A percentile compares a stretch with the other conserved stretches of the same genome.
Conservation (phyloP, 495 filamentous ascomycete genomes). For the Extremus antarcticus region DNA sequence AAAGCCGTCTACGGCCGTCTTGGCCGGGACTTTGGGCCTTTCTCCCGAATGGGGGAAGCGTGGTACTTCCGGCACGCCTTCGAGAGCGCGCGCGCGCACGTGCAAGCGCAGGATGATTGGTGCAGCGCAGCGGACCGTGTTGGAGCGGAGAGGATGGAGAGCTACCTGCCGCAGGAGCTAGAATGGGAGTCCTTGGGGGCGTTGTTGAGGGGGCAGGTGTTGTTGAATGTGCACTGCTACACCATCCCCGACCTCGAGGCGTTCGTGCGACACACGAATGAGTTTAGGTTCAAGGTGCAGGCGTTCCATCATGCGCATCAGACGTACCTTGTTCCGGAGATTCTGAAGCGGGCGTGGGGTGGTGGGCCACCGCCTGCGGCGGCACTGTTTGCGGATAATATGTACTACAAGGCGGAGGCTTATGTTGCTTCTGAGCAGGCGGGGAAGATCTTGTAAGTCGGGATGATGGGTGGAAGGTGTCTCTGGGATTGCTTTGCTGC, state of each 20-base stretch:
- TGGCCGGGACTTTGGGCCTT: constrained; percentile 22
- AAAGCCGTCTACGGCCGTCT: constrained; percentile 38
- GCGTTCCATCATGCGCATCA: constrained; percentile 58
- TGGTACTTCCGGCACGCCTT: constrained; percentile 55
- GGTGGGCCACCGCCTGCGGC: constrained; percentile 17
- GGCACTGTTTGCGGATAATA: constrained; percentile 46
- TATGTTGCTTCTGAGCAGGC: constrained; percentile 49
- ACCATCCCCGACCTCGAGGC: constrained; percentile 53
- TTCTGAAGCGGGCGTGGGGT: constrained; percentile 34
- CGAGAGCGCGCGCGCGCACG: constrained; percentile 42
- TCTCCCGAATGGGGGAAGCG: constrained; percentile 43
- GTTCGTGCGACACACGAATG: constrained; percentile 51
- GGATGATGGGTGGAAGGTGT: too few relatives aligned
- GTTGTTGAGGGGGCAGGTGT: constrained; percentile 48
- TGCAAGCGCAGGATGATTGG: constrained; percentile 48
- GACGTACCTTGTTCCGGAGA: constrained; percentile 49
- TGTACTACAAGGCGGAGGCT: constrained; percentile 54
- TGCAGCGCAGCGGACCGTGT: constrained; percentile 38
- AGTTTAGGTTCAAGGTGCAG: constrained; percentile 50
- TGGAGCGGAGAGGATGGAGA: constrained; percentile 23
- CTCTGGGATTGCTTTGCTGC: too few relatives aligned
- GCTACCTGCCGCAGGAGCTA: constrained; percentile 41
- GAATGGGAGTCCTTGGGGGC: constrained; percentile 48
- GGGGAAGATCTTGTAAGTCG: constrained; percentile 47
- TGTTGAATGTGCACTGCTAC: constrained; percentile 57